Evolutionary conservation across 495 filamentous ascomycete species (phyloP), one percentile per base, ranked within the genome.

Genomic region (Annulohypoxylon moriforme): DNA sequence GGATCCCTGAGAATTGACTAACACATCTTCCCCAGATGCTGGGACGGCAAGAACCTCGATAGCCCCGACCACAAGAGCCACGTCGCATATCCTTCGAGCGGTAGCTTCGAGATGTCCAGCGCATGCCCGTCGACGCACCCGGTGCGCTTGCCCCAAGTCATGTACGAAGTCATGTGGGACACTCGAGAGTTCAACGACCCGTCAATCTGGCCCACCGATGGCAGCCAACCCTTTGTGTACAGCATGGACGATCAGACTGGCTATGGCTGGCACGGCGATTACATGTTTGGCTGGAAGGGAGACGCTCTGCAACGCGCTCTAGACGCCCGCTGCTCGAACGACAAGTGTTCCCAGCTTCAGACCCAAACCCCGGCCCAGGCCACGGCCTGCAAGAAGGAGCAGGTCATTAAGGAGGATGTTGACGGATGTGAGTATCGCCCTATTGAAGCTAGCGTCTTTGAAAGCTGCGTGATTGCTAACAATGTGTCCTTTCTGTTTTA

Each of bases 11-110:
- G 55, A 47, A 55, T 60, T 53, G 2, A 65, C 64, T 67, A 24
- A 66, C 31, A 27, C 38, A 57, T 46, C 13, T 33, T 33, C 50
- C 25, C 8, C 27, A 78, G 77, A 24, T 78, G 80, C 68, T 85
- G 83, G 83, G 83, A 86, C 74, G 84, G 84, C 34, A 76, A 79
- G 72, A 84, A 83, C 70, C 71, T 85, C 14, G 83, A 84, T 72
- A 85, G 79, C 65, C 74, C 79, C 9, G 80, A 86, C 73, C 84
- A 85, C 76, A 78, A 79, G 57, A 78, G 77, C 67, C 84, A 86
- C 72, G 75, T 78, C 42, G 67, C 71, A 4, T 74, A 74, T 52
- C 71, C 67, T 0, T 14, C 40, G 27, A 53, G 67, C 58, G 78
- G 75, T 2, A 70, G 67, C 33, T 81, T 81, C 71, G 63, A 70